Conservation (phyloP, 495 filamentous ascomycete genomes). For the Xylaria acuta region DNA sequence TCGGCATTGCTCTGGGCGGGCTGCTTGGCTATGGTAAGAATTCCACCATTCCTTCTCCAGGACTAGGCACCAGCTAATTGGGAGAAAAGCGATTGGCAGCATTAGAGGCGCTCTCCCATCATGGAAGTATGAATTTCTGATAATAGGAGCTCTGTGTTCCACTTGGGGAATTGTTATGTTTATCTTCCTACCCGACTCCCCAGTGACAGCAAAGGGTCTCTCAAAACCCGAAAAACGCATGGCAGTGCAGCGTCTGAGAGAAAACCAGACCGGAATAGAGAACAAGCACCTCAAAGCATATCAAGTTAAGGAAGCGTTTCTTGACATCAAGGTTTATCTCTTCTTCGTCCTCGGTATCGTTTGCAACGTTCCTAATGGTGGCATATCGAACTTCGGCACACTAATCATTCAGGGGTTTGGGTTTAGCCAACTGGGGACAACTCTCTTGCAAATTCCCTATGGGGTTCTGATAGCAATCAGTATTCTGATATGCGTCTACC, state of each 20-base stretch:
- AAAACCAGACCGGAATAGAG: slow-evolving; percentile 47
- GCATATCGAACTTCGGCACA: slow-evolving; percentile 66
- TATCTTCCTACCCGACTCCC: slow-evolving; percentile 62
- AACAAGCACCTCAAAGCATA: slow-evolving; percentile 59
- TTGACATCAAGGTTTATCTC: slow-evolving; percentile 65
- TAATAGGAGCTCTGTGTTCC: slow-evolving; percentile 53
- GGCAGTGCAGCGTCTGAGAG: slow-evolving; percentile 33
- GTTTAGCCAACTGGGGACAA: slow-evolving; percentile 57
- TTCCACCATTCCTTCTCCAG: slow-evolving; percentile 7
- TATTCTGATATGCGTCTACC: slow-evolving; percentile 61
- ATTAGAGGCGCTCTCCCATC: slow-evolving; percentile 59
- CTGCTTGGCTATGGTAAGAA: slow-evolving; percentile 60
- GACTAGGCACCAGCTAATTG: not conserved
- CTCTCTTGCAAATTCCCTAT: slow-evolving; percentile 64
- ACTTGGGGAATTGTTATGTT: slow-evolving; percentile 61
- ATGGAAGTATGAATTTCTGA: slow-evolving; percentile 65
- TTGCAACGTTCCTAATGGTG: slow-evolving; percentile 58
- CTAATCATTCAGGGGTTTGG: slow-evolving; percentile 69
- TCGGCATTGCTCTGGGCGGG: slow-evolving; percentile 65
- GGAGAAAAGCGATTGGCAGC: slow-evolving; percentile 50
- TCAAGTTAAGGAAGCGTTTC: slow-evolving; percentile 62
- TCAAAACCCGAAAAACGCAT: slow-evolving; percentile 44
- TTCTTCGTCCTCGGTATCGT: slow-evolving; percentile 62
- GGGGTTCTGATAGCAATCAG: slow-evolving; percentile 63
- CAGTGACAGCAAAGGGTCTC: slow-evolving; percentile 51